These are phyloP conservation scores for Sporisorium reilianum DNA, from an alignment of 1,284 basidiomycete genomes.

Conservation along the genomic window DNA sequence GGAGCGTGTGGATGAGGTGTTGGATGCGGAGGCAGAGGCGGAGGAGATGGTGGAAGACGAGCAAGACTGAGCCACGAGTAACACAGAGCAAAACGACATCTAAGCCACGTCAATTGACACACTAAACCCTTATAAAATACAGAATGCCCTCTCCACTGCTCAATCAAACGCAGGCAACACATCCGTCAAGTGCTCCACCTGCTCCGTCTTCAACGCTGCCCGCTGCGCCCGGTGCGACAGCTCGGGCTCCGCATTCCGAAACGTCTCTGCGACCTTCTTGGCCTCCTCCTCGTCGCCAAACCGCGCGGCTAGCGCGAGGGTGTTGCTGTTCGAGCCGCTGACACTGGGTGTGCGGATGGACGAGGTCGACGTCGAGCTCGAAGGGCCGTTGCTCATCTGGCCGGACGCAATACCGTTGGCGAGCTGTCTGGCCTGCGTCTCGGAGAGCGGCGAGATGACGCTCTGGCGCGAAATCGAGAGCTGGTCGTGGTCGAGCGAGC, in stretches of 20 bases:
- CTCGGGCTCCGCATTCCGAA: slow-evolving; percentile 18
- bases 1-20: slow-evolving; percentile 25
- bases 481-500: slow-evolving; percentile 54
- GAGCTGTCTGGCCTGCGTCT: slow-evolving; percentile 5
- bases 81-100: no score
- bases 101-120: no score
- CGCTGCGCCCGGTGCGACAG: slow-evolving; percentile 36
- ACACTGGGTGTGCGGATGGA: slow-evolving; percentile 12
- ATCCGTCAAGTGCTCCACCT: slow-evolving; percentile 37
- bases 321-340: slow-evolving; percentile 11
- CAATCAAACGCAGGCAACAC: slow-evolving; percentile 46
- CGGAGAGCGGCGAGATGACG: slow-evolving; percentile 15
- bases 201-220: slow-evolving; percentile 39
- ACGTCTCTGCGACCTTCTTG: slow-evolving; percentile 20
- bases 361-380: slow-evolving; percentile 12
- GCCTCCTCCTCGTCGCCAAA: slow-evolving; percentile 24
- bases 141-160: neutral
- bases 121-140: no score
- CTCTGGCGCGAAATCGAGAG: slow-evolving; percentile 39
- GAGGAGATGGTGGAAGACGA: no score
- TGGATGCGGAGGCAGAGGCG: slow-evolving; percentile 16
- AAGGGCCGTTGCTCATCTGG: neutral
- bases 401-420: neutral
- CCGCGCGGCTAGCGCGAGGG: slow-evolving; percentile 25
- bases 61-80: no score